phyloP scores from a whole-genome alignment of 352 stramenopile species.

The Hyaloperonospora arabidopsidis region DNA sequence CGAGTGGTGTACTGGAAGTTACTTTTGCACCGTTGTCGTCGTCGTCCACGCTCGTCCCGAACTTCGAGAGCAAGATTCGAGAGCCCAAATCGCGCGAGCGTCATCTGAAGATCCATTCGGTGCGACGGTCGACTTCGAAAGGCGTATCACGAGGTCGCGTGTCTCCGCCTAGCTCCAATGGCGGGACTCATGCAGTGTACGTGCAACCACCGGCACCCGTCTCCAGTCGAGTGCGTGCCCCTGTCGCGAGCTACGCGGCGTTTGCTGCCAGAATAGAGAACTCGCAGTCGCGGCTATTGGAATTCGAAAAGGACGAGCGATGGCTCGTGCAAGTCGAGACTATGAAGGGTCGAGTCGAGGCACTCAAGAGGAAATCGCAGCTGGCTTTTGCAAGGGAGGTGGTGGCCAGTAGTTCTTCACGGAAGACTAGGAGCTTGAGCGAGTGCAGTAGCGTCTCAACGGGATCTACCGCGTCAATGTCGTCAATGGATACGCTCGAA shows the following conservation, averaged over 20 bases:
- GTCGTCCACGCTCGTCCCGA: background rate
- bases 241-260: slow-evolving; percentile 26
- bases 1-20: slow-evolving; percentile 3
- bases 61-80: slow-evolving; percentile 20
- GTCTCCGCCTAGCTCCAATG: background rate
- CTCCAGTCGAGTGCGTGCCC: slow-evolving; percentile 14
- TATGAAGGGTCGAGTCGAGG: slow-evolving; percentile 28
- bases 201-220: slow-evolving; percentile 20
- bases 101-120: slow-evolving; percentile 15
- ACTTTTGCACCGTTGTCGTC: background rate
- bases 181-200: slow-evolving; percentile 5
- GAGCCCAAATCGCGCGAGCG: slow-evolving; percentile 28
- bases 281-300: slow-evolving; percentile 25
- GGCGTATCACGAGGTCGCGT: slow-evolving; percentile 2
- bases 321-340: slow-evolving; percentile 27
- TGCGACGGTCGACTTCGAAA: slow-evolving; percentile 6
- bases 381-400: slow-evolving; percentile 18
- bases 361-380: slow-evolving; percentile 24
- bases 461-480: slow-evolving; percentile 27
- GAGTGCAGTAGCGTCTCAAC: slow-evolving; percentile 31
- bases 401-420: slow-evolving; percentile 4
- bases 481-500: slow-evolving; percentile 25
- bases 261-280: slow-evolving; percentile 27
- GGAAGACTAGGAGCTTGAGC: slow-evolving; percentile 29
- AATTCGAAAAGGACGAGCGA: slow-evolving; percentile 31